Evolutionary conservation across 2,329 filamentous ascomycete species (phyloP), one percentile per base, ranked within the genome.

Genomic region (Aspergillus brunneoviolaceus): DNA sequence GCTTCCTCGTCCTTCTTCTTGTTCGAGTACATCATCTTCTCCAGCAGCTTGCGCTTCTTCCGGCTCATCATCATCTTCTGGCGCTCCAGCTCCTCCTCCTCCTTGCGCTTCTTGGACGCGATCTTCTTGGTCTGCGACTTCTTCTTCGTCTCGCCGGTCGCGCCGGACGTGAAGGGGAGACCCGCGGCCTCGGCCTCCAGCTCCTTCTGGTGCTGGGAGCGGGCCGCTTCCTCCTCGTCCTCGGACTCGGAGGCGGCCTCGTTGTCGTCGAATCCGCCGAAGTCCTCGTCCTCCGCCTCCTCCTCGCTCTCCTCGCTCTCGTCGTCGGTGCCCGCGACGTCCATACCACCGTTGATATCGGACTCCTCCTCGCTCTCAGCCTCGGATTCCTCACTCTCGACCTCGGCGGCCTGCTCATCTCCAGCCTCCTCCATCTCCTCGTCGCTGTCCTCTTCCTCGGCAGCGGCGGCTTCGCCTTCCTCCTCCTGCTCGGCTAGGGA

Each of bases 41-140:
- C 95, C 67, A 94, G 89, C 71, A 97, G 81, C 87, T 97, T 97
- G 71, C 95, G 85, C 87, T 98, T 99, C 86, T 96, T 95, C 78
- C 96, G 91, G 77, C 90, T 91, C 82, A 98, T 88, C 95, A 99
- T 99, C 81, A 96, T 95, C 86, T 96, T 97, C 75, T 91, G 89
- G 64, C 94, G 85, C 77, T 96, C 92, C 60, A 96, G 78, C 70
- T 98, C 93, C 77, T 98, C 95, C 4, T 89, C 88, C 73, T 95
- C 90, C 70, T 84, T 80, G 65, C 78, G 79, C 69, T 86, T 84
- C 74, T 83, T 84, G 61, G 87, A 85, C 39, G 87, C 85, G 78
- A 90, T 88, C 80, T 89, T 89, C 67, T 85, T 83, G 31, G 88
- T 81, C 69, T 86, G 86, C 72, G 90, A 85, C 16, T 86, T 88